phyloP scores from a whole-genome alignment of 352 stramenopile genomes.

The Pythium diclinum region DNA sequence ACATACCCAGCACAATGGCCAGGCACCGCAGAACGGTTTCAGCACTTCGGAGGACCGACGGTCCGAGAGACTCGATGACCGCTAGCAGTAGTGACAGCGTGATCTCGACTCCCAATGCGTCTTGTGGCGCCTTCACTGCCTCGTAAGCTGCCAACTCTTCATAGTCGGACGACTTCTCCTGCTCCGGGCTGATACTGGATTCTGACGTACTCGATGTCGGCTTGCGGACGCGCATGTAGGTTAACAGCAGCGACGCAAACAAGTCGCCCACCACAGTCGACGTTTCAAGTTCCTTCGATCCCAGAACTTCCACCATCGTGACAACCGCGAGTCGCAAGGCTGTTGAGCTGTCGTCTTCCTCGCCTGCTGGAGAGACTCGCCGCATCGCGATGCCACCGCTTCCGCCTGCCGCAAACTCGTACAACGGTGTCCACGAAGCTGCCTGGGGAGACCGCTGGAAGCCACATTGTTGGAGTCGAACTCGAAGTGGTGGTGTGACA shows the following conservation, averaged over 20 bases:
- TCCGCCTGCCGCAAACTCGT: constrained; percentile 60
- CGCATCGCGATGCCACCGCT: constrained; percentile 56
- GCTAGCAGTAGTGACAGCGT: constrained; percentile 59
- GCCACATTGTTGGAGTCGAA: constrained; percentile 20
- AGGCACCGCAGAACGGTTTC: constrained; percentile 66
- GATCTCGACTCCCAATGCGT: constrained; percentile 45
- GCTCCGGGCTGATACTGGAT: not conserved
- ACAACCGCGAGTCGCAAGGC: constrained; percentile 39
- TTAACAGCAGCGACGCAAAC: constrained; percentile 71
- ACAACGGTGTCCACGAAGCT: constrained; percentile 33
- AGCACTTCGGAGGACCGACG: constrained; percentile 70
- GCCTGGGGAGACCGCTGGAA: not conserved
- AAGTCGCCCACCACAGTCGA: constrained; percentile 69
- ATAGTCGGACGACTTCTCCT: not conserved
- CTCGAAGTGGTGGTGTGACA: constrained; percentile 37
- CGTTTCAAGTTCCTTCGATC: constrained; percentile 57
- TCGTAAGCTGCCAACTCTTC: constrained; percentile 25
- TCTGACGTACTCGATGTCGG: not conserved
- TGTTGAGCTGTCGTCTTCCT: constrained; percentile 23
- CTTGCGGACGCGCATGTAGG: constrained; percentile 70
- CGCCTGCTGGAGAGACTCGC: constrained; percentile 1
- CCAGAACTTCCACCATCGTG: constrained; percentile 53
- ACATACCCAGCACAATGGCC: constrained; percentile 65
- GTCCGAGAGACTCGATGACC: constrained; percentile 70
- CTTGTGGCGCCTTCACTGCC: constrained; percentile 30